Base-by-base conservation (phyloP, 2,329 filamentous ascomycete genomes). In the Hymenotorrendiella dingleyae region DNA sequence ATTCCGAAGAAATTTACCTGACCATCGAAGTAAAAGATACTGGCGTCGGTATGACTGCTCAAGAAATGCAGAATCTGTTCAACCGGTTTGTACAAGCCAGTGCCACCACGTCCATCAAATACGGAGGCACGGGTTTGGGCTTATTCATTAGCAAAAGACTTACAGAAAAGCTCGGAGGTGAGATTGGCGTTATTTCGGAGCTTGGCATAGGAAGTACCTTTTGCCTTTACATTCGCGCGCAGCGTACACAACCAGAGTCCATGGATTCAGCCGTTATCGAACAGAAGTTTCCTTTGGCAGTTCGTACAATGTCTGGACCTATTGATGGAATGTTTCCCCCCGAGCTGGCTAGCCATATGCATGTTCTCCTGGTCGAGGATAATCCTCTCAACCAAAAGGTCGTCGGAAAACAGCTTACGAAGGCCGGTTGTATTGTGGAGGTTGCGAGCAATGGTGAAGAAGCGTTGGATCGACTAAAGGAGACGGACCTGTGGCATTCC, bases 151-250 rank as follows among this genome's bases (percentile, higher is more conserved):
- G 81, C 27, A 74, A 84, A 19, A 78, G 86, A 42, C 70, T 93
- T n/a, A 86, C 84, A 0, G 86, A 91, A 58, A 67, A 91, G 9
- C 85, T 90, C 59, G 84, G 85, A 16, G 86, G 86, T 4, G 80
- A 86, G 47, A 89, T 93, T 35, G 86, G 85, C 2, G 82, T 91
- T 5, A 70, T 75, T 1, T 84, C 80, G n/a, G 68, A 78, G 48
- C 70, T 76, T 2, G 83, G 82, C 1, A 73, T 78, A n/a, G 84
- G 85, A 1, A 84, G 80, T 49, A 86, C 78, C 0, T 89, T 89
- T 62, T 80, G 79, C 0, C 88, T 90, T 60, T 88, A 84, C 60
- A 75, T 88, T 45, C 78, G 82, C 53, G 74, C 80, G 16, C 46
- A 54, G n/a, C 49, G 51, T 26, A 38, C 36, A 28, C 23, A 30